Conservation (phyloP, 1,284 basidiomycete genomes). For the Exobasidium rhododendri region DNA sequence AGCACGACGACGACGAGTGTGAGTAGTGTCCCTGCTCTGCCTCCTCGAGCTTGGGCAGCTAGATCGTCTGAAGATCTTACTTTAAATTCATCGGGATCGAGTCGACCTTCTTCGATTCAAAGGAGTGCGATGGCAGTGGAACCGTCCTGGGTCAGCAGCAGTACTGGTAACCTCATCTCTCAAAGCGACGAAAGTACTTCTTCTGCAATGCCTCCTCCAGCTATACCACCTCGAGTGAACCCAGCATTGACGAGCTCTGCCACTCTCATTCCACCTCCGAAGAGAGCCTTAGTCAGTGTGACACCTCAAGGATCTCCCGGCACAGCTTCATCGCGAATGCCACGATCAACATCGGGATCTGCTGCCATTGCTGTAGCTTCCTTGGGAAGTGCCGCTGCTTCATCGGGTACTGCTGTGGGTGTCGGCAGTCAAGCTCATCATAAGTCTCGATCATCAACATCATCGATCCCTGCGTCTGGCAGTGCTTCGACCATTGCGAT, state of each 20-base stretch:
- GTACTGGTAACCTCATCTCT: background rate
- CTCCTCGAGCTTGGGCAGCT: background rate
- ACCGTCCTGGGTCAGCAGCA: background rate
- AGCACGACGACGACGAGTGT: background rate
- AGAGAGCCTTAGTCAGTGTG: background rate
- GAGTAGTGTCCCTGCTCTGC: background rate
- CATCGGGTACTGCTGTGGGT: background rate
- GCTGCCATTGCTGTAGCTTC: background rate
- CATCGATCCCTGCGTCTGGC: background rate
- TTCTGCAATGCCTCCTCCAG: background rate
- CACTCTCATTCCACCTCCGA: background rate
- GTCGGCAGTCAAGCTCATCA: no score
- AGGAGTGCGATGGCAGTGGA: background rate
- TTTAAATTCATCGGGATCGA: background rate
- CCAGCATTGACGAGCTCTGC: background rate
- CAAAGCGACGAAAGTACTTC: background rate
- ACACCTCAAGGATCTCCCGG: background rate
- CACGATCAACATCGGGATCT: background rate
- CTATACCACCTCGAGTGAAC: background rate
- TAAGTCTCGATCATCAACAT: background rate
- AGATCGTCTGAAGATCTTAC: background rate
- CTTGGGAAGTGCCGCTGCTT: background rate
- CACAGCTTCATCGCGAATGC: background rate
- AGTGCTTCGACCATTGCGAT: background rate
- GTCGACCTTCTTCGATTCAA: background rate